Conservation (phyloP, 495 filamentous ascomycete genomes). For the Sporormia fimetaria region DNA sequence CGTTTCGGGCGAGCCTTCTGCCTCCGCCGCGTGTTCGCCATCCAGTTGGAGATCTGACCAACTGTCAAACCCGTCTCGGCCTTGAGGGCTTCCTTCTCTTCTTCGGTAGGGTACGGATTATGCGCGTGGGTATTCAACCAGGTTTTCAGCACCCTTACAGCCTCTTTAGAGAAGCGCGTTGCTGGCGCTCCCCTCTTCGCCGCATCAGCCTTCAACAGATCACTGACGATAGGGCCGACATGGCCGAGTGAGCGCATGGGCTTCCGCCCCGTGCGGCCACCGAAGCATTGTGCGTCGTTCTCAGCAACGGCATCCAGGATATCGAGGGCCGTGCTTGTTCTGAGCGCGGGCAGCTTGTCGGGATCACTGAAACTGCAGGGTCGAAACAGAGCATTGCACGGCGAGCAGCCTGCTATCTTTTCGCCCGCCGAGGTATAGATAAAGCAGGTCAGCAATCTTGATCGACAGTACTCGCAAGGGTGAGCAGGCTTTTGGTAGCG, state of each 20-base stretch:
- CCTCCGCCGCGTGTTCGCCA: conserved; percentile 71
- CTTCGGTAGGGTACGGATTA: conserved; percentile 71
- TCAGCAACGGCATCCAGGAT: conserved; percentile 43
- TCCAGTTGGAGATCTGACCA: conserved; percentile 74
- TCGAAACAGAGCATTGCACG: conserved; percentile 63
- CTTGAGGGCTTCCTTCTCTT: conserved; percentile 65
- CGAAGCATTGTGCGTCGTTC: conserved; percentile 37
- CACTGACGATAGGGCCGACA: conserved; percentile 32
- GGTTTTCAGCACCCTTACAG: conserved; percentile 61
- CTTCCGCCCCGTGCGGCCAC: conserved; percentile 30
- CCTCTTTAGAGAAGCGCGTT: conserved; percentile 58
- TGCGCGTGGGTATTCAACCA: conserved; percentile 65
- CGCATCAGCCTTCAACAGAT: conserved; percentile 25
- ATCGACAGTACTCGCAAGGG: conserved; percentile 61
- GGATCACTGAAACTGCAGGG: conserved; percentile 53
- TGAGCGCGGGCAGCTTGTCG: conserved; percentile 26
- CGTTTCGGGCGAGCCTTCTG: conserved; percentile 51
- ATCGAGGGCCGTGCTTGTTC: conserved; percentile 36
- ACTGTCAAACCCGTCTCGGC: conserved; percentile 60
- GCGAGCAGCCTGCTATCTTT: conserved; percentile 54
- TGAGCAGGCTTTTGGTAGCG: conserved; percentile 37
- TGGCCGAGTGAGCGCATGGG: conserved; percentile 28
- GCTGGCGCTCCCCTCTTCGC: conserved; percentile 38
- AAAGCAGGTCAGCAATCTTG: conserved; percentile 64
- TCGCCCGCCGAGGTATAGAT: conserved; percentile 34